Evolutionary conservation across 805 yeast species (phyloP), one percentile per base, ranked within the genome.

Genomic region (Suhomyces canberraensis): DNA sequence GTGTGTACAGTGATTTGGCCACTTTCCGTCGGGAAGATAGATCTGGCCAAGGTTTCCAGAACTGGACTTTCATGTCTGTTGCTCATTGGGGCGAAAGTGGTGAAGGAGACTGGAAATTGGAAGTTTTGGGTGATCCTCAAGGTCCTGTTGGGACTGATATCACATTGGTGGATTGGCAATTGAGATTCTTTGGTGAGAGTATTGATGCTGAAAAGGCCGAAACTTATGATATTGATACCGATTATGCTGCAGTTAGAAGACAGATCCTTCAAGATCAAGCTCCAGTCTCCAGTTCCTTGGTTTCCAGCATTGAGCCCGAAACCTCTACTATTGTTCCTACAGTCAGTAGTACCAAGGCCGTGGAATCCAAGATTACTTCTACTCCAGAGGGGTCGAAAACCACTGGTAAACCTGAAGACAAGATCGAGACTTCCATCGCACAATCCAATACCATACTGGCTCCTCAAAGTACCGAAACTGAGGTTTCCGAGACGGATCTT

Each of bases 21-120:
- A 75, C 79, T 16, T 69, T 71, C 14, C 75, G 98, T 48, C 62
- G 61, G 5, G 47, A 61, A 14, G 98, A 93, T 58, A 45, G 39
- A 7, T 69, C 79, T 4, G 44, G 48, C 2, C 66, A 56, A 1
- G 95, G 96, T 0, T 84, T 87, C 46, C 49, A 56, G 4, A 71
- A 84, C 47, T 93, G 98, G 98, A 84, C 86, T 1, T 93, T 93
- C 54, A 87, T 90, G 87, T 76, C 91, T 8, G 98, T 93, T n/a
- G 97, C 95, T 1, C 98, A 93, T 58, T 93, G 98, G 97, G 96
- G 96, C 26, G 90, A 83, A 48, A 33, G 54, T 2, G 91, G 90
- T 2, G 60, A 61, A 17, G 99, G 99, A 8, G 78, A 74, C 4
- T 93, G 98, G 98, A 78, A 61, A 25, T 50, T 93, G 14, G 77